Percentiles rank a stretch among this genome's conserved stretches.
phyloP scores from a whole-genome alignment of 2,329 filamentous ascomycete species.

The Fusarium sp. region DNA sequence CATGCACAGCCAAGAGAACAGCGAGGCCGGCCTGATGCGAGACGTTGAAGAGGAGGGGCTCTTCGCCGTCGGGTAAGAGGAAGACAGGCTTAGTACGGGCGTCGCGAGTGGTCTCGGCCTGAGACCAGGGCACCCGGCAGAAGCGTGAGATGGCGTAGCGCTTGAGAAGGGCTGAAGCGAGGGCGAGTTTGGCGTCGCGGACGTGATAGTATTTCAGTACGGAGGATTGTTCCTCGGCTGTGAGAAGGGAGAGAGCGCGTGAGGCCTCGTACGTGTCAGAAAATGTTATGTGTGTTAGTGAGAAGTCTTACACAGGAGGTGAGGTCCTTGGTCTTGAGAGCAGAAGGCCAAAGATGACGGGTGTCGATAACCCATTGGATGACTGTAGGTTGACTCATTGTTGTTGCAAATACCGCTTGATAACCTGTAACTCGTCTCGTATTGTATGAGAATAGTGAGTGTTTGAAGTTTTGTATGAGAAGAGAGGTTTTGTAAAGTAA shows the following conservation, averaged over 20 bases:
- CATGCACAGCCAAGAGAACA: constrained; percentile 70
- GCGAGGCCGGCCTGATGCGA: constrained; percentile 85
- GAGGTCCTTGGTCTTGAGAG: constrained; percentile 64
- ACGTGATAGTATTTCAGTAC: constrained; percentile 76
- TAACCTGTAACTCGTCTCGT: neutral
- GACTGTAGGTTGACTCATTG: constrained; percentile 55
- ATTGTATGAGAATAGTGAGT: neutral
- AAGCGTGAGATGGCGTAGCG: constrained; percentile 75
- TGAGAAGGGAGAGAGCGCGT: constrained; percentile 68
- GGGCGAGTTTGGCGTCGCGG: constrained; percentile 80
- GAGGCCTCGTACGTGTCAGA: constrained; percentile 61
- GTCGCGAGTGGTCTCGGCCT: constrained; percentile 71
- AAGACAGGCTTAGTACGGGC: constrained; percentile 68
- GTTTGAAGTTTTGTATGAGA: constrained; percentile 20
- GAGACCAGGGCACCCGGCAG: constrained; percentile 72
- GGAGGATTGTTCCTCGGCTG: constrained; percentile 67
- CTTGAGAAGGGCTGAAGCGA: constrained; percentile 82
- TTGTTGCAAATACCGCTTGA: constrained; percentile 5
- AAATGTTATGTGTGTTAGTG: constrained; percentile 1
- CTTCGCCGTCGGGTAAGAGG: constrained; percentile 62
- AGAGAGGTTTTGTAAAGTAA: constrained; percentile 1
- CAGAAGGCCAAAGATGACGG: constrained; percentile 69
- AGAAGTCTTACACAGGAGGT: constrained; percentile 59
- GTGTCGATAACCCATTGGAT: constrained; percentile 76
- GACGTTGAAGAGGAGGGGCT: constrained; percentile 78